Conservation (phyloP, 2,329 filamentous ascomycete species). For the Colletotrichum cordylinicola region DNA sequence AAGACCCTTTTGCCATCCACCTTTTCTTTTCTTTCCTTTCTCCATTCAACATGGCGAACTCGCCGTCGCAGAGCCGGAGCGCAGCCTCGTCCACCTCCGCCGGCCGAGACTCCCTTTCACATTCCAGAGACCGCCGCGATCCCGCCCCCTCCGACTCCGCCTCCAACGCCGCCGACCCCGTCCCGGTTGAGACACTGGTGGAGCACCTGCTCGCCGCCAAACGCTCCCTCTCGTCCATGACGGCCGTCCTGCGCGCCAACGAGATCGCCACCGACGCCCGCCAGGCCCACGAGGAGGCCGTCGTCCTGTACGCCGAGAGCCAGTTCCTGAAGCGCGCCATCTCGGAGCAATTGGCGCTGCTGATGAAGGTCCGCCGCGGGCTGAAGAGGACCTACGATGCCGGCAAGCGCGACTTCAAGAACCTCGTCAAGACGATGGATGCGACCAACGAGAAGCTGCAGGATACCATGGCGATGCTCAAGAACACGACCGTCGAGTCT, state of each 20-base stretch:
- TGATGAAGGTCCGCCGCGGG: slow-evolving; percentile 55
- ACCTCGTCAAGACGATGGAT: slow-evolving; percentile 70
- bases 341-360: slow-evolving; percentile 57
- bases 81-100: slow-evolving; percentile 23
- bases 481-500: slow-evolving; percentile 67
- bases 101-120: slow-evolving; percentile 17
- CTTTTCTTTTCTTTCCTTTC: background rate
- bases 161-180: slow-evolving; percentile 36
- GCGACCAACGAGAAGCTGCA: slow-evolving; percentile 68
- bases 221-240: slow-evolving; percentile 83
- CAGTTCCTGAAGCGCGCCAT: slow-evolving; percentile 71
- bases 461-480: slow-evolving; percentile 69
- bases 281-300: slow-evolving; percentile 77
- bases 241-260: slow-evolving; percentile 83
- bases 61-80: slow-evolving; percentile 16
- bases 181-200: slow-evolving; percentile 78
- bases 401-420: slow-evolving; percentile 65
- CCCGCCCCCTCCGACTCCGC: slow-evolving; percentile 23
- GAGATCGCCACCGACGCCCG: slow-evolving; percentile 83
- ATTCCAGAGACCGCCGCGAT: slow-evolving; percentile 27
- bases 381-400: slow-evolving; percentile 62
- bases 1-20: background rate
- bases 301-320: slow-evolving; percentile 73
- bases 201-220: slow-evolving; percentile 87
- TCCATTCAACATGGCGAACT: slow-evolving; percentile 24